Percentiles rank a stretch among this genome's conserved stretches.
phyloP scores from a whole-genome alignment of 495 filamentous ascomycete genomes.

The Ascobolus immersus region DNA sequence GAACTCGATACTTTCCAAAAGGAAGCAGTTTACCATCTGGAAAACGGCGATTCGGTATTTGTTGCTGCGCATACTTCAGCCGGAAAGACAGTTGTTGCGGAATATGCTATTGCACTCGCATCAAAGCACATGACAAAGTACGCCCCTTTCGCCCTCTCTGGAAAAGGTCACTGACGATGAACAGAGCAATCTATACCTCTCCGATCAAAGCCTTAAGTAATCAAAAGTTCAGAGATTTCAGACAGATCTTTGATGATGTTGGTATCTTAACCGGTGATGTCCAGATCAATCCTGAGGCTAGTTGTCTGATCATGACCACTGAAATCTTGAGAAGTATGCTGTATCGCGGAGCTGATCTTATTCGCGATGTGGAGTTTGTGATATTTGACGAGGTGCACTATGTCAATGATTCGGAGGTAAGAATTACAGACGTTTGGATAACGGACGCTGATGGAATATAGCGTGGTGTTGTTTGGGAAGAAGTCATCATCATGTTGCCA shows the following conservation, averaged over 20 bases:
- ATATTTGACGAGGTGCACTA: constrained; percentile 99
- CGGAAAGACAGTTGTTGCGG: constrained; percentile 92
- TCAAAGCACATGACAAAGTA: constrained; percentile 90
- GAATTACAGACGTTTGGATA: neutral
- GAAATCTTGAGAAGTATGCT: constrained; percentile 97
- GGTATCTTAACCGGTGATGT: constrained; percentile 94
- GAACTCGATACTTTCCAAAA: constrained; percentile 97
- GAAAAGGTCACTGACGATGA: constrained; percentile 1
- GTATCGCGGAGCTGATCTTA: constrained; percentile 84
- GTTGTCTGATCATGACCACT: constrained; percentile 97
- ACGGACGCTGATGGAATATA: constrained; percentile 2
- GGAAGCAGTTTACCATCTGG: constrained; percentile 90
- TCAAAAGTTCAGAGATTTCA: constrained; percentile 93
- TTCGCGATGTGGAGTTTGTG: constrained; percentile 93
- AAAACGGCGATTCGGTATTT: constrained; percentile 90
- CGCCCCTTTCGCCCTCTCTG: neutral
- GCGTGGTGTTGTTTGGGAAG: constrained; percentile 94
- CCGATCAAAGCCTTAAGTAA: constrained; percentile 97
- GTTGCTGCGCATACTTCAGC: constrained; percentile 97
- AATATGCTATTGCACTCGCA: constrained; percentile 89
- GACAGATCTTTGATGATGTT: constrained; percentile 70
- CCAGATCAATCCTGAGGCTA: constrained; percentile 92
- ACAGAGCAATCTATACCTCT: constrained; percentile 73
- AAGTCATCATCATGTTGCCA: constrained; percentile 98
- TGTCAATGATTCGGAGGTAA: constrained; percentile 71